A percentile compares a stretch with the other conserved stretches of the same genome.
phyloP scores from a whole-genome alignment of 441 rosid species.

The Omphalea diandra region DNA sequence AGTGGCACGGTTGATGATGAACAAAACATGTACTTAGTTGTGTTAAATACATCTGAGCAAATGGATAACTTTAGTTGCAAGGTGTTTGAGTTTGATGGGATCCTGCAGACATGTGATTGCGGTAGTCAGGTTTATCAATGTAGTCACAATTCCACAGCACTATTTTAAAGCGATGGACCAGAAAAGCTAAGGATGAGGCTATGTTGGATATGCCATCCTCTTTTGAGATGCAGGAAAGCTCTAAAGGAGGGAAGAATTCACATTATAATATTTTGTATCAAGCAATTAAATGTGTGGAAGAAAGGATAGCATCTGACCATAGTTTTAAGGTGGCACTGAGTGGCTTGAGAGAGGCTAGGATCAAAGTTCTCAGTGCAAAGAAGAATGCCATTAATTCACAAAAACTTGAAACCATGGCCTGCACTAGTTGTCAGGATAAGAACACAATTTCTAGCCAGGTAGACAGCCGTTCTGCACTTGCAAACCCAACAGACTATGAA shows the following conservation, averaged over 20 bases:
- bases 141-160: slow-evolving; percentile 37
- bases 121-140: slow-evolving; percentile 34
- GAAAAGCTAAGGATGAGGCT: slow-evolving; percentile 35
- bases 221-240: slow-evolving; percentile 25
- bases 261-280: slow-evolving; percentile 36
- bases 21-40: slow-evolving; percentile 28
- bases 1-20: slow-evolving; percentile 41
- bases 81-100: slow-evolving; percentile 46
- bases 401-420: slow-evolving; percentile 18
- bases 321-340: slow-evolving; percentile 29
- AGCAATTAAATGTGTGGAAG: slow-evolving; percentile 34
- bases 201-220: slow-evolving; percentile 28
- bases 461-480: slow-evolving; percentile 19
- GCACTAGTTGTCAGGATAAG: slow-evolving; percentile 18
- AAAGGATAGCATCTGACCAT: slow-evolving; percentile 32
- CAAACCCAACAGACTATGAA: slow-evolving; percentile 8
- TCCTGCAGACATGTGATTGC: slow-evolving; percentile 45
- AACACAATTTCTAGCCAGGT: slow-evolving; percentile 19
- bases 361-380: slow-evolving; percentile 20
- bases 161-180: slow-evolving; percentile 43
- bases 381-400: slow-evolving; percentile 1
- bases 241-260: slow-evolving; percentile 28
- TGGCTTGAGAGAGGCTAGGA: slow-evolving; percentile 32
- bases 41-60: slow-evolving; percentile 31
- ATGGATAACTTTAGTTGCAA: slow-evolving; percentile 41